Conservation (phyloP, 148 eudicot genomes). For the Silene uniflora region DNA sequence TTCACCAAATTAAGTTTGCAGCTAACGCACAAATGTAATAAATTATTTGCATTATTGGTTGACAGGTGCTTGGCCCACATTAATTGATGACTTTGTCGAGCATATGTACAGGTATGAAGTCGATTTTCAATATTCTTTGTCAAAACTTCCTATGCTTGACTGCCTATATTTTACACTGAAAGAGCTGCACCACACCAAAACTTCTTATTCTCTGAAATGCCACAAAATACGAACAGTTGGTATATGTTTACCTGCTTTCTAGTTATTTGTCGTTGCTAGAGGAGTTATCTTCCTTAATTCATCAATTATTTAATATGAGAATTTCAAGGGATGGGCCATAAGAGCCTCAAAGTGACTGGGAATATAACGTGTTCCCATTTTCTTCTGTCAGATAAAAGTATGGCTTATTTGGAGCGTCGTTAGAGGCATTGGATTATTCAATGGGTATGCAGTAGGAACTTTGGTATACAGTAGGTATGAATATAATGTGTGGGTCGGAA, state of each 20-base stretch:
- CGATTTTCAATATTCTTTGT: not conserved
- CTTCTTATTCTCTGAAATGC: not conserved
- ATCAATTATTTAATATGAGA: not conserved
- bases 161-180: not conserved
- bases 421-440: no score
- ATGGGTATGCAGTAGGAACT: not conserved
- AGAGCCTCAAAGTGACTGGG: not conserved
- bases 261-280: not conserved
- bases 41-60: not conserved
- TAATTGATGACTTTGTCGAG: constrained; percentile 88
- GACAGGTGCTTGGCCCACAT: constrained; percentile 93
- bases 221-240: not conserved
- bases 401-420: no score
- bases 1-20: not conserved
- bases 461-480: no score
- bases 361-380: no score
- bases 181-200: not conserved
- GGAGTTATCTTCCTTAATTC: not conserved
- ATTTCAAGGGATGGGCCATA: not conserved
- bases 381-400: no score
- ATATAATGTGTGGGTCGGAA: not conserved
- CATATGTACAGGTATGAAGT: constrained; percentile 70
- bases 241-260: not conserved
- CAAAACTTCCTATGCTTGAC: not conserved
- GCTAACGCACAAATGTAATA: not conserved